phyloP scores from a whole-genome alignment of 1,284 basidiomycete species.

The Fomitopsis pinicola region DNA sequence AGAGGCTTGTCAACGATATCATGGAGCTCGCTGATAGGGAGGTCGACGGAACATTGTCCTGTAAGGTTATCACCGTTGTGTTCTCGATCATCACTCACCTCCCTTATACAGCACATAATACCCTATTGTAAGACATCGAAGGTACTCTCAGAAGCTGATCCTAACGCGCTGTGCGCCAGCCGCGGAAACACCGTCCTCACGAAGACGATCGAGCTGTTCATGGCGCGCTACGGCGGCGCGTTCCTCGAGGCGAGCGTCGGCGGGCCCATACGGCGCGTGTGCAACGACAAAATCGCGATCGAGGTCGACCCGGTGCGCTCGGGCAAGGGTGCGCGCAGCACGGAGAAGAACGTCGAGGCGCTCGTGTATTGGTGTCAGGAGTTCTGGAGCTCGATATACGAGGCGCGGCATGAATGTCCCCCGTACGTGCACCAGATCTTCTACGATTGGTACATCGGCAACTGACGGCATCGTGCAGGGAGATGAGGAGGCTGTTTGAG shows the following conservation, averaged over 20 bases:
- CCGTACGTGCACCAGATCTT: slow-evolving; percentile 42
- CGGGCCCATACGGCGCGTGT: slow-evolving; percentile 59
- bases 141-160: neutral
- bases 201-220: slow-evolving; percentile 75
- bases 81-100: neutral
- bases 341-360: slow-evolving; percentile 66
- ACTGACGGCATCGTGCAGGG: slow-evolving; percentile 38
- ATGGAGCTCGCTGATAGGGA: slow-evolving; percentile 62
- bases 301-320: slow-evolving; percentile 73
- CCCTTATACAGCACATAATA: slow-evolving; percentile 28
- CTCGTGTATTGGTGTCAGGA: slow-evolving; percentile 73
- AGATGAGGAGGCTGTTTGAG: slow-evolving; percentile 69
- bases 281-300: slow-evolving; percentile 65
- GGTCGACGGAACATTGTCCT: slow-evolving; percentile 48
- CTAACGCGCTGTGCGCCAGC: slow-evolving; percentile 11
- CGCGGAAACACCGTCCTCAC: slow-evolving; percentile 80
- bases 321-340: slow-evolving; percentile 51
- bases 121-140: slow-evolving; percentile 45
- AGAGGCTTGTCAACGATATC: slow-evolving; percentile 61
- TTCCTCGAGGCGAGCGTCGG: slow-evolving; percentile 81
- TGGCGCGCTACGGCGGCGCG: slow-evolving; percentile 68
- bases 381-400: slow-evolving; percentile 77
- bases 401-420: slow-evolving; percentile 67
- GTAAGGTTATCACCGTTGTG: slow-evolving; percentile 16
- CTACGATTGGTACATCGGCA: too few relatives aligned